Percentiles rank a stretch among this genome's conserved stretches.
Evolutionary conservation across 176 grass and related monocot genomes (phyloP).

Genomic region (Urochloa ruziziensis): DNA sequence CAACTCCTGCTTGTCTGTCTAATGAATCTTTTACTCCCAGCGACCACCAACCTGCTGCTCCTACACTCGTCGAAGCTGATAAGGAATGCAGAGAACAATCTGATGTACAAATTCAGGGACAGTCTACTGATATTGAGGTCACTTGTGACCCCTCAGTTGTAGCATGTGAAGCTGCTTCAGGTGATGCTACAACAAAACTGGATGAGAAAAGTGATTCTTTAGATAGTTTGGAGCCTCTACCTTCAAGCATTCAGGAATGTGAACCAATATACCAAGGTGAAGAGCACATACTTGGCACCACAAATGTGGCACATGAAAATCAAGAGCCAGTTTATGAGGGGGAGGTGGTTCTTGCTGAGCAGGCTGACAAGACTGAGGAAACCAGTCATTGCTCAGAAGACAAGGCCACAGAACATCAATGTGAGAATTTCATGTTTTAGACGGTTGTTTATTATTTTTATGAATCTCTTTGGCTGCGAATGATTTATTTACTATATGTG

Average conservation of each 20-base stretch:
- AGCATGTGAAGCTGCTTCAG: conserved; percentile 35
- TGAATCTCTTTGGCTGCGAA: conserved; percentile 14
- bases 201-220: conserved; percentile 48
- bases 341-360: conserved; percentile 73
- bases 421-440: conserved; percentile 48
- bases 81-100: conserved; percentile 30
- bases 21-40: conserved; percentile 34
- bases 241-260: conserved; percentile 42
- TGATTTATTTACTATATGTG: conserved; percentile 16
- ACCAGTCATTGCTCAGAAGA: conserved; percentile 32
- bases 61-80: conserved; percentile 27
- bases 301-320: conserved; percentile 45
- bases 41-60: conserved; percentile 31
- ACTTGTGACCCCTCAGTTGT: conserved; percentile 15
- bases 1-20: conserved; percentile 25
- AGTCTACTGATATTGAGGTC: conserved; percentile 25
- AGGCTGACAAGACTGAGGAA: conserved; percentile 52
- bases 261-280: conserved; percentile 98
- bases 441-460: neutral
- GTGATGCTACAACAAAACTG: conserved; percentile 24
- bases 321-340: conserved; percentile 87
- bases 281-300: conserved; percentile 64
- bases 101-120: conserved; percentile 31
- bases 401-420: conserved; percentile 50
- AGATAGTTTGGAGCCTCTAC: conserved; percentile 37